These are phyloP conservation scores for Sanghuangporus weigelae DNA, from an alignment of 1,284 basidiomycete species.

Conservation along the genomic window DNA sequence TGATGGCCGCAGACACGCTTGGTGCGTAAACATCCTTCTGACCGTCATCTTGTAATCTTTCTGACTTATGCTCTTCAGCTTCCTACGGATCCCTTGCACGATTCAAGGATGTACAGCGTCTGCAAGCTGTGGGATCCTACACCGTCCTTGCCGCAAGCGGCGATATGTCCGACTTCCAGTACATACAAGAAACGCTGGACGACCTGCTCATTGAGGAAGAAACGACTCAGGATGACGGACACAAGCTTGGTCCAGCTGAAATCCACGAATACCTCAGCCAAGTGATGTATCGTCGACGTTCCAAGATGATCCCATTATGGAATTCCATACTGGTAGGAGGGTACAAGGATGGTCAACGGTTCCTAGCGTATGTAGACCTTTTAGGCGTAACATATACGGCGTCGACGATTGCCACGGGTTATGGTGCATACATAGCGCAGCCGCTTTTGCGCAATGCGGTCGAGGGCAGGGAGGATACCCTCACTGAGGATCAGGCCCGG, in stretches of 20 bases:
- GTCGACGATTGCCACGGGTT: slow-evolving; percentile 95
- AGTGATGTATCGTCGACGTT: slow-evolving; percentile 87
- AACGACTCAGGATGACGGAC: slow-evolving; percentile 76
- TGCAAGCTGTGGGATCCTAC: slow-evolving; percentile 78
- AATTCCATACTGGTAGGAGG: slow-evolving; percentile 95
- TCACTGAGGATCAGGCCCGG: slow-evolving; percentile 80
- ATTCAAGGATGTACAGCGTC: slow-evolving; percentile 92
- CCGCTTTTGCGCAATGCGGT: slow-evolving; percentile 89
- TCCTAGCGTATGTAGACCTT: slow-evolving; percentile 94
- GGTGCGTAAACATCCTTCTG: slow-evolving; percentile 43
- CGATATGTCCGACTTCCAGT: slow-evolving; percentile 98
- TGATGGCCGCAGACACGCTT: slow-evolving; percentile 99
- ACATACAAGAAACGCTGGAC: slow-evolving; percentile 78
- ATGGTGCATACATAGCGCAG: slow-evolving; percentile 92
- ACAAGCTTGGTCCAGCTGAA: slow-evolving; percentile 82
- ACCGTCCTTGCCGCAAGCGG: slow-evolving; percentile 92
- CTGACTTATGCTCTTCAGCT: slow-evolving; percentile 42
- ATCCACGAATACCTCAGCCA: slow-evolving; percentile 92
- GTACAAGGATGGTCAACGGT: slow-evolving; percentile 77
- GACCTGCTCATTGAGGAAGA: slow-evolving; percentile 75
- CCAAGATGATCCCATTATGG: slow-evolving; percentile 94
- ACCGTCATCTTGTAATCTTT: slow-evolving; percentile 16
- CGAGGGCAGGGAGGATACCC: slow-evolving; percentile 71
- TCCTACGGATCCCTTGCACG: slow-evolving; percentile 97
- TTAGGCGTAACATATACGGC: slow-evolving; percentile 93